phyloP scores from a whole-genome alignment of 2,329 filamentous ascomycete species.

The Waltergamsia citrina region DNA sequence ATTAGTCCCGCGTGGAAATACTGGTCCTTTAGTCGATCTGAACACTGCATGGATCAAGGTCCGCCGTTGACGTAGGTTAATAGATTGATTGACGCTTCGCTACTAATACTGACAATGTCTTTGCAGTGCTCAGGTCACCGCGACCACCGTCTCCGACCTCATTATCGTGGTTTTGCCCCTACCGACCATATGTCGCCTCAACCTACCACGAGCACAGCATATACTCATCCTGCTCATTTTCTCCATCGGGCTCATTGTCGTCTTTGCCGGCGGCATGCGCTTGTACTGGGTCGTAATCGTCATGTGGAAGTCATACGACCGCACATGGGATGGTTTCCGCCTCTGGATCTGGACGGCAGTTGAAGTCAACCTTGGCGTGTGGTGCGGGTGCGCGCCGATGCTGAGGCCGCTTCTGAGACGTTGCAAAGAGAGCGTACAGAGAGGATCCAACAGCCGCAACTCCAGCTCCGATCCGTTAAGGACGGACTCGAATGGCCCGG shows the following conservation, averaged over 20 bases:
- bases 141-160: constrained; percentile 21
- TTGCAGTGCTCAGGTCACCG: constrained; percentile 18
- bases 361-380: constrained; percentile 29
- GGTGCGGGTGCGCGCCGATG: constrained; percentile 27
- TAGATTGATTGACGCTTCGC: neutral
- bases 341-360: constrained; percentile 32
- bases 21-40: constrained; percentile 10
- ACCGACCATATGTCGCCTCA: constrained; percentile 20
- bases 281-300: constrained; percentile 26
- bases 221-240: constrained; percentile 25
- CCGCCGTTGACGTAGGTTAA: constrained; percentile 12
- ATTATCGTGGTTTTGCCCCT: constrained; percentile 26
- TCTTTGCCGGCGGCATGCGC: constrained; percentile 23
- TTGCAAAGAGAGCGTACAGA: neutral
- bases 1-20: constrained; percentile 12
- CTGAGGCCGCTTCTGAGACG: constrained; percentile 16
- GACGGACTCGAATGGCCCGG: neutral
- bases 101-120: neutral
- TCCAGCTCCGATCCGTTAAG: no score
- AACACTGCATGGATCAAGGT: constrained; percentile 19
- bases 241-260: constrained; percentile 24
- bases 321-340: constrained; percentile 28
- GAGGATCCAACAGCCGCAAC: neutral
- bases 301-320: constrained; percentile 24
- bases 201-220: constrained; percentile 21